Evolutionary conservation across 306 rosid species (phyloP).

Genomic region (Ochetophila trinervis): DNA sequence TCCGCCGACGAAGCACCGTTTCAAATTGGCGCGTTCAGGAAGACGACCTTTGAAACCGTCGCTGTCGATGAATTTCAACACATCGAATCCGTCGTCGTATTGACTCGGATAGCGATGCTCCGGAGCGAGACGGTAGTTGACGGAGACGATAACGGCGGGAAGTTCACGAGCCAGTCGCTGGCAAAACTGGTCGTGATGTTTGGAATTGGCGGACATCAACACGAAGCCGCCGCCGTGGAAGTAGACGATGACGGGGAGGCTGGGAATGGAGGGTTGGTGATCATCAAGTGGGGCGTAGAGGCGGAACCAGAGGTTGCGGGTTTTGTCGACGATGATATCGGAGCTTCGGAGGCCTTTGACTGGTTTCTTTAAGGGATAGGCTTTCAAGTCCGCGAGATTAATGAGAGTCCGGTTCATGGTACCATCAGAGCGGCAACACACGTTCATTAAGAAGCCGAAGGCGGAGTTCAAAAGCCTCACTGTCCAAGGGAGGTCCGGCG

Average conservation of each 20-base stretch:
- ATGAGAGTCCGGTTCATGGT: slow-evolving; percentile 55
- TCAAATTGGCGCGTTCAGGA: slow-evolving; percentile 2
- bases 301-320: slow-evolving; percentile 47
- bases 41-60: too few relatives aligned
- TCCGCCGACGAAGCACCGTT: slow-evolving; percentile 26
- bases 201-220: slow-evolving; percentile 10
- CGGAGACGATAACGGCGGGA: slow-evolving; percentile 28
- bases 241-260: slow-evolving; percentile 22
- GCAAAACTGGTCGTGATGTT: slow-evolving; percentile 7
- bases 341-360: slow-evolving; percentile 41
- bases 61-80: slow-evolving; percentile 24
- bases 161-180: slow-evolving; percentile 7
- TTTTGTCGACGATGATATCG: slow-evolving; percentile 46
- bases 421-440: slow-evolving; percentile 33
- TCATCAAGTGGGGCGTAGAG: slow-evolving; percentile 36
- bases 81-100: slow-evolving; percentile 36
- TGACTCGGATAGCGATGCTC: slow-evolving; percentile 25
- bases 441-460: slow-evolving; percentile 9
- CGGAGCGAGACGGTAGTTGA: slow-evolving; percentile 33
- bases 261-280: background rate
- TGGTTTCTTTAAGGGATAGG: slow-evolving; percentile 18
- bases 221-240: slow-evolving; percentile 32
- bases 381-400: slow-evolving; percentile 40
- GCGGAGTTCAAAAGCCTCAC: slow-evolving; percentile 27
- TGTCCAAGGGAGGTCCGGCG: slow-evolving; percentile 38